Evolutionary conservation across 2,329 filamentous ascomycete species (phyloP).

Genomic region (Hypomyces rosellus): DNA sequence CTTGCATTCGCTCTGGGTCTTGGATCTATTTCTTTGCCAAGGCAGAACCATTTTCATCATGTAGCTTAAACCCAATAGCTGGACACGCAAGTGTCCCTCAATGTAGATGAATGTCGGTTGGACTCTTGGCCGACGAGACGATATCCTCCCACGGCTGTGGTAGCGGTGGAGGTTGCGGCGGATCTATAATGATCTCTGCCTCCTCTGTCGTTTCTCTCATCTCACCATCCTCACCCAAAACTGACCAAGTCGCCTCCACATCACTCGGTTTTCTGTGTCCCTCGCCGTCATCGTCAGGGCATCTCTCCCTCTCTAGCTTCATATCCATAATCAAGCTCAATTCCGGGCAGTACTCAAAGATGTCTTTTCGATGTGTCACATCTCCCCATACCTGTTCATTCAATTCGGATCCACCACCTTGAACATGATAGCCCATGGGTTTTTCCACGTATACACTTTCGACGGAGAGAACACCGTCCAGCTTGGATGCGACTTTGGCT

Average conservation of each 20-base stretch:
- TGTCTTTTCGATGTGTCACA: constrained; percentile 35
- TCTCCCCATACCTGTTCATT: constrained; percentile 42
- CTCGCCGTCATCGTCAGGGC: constrained; percentile 20
- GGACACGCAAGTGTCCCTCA: no score
- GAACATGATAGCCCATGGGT: constrained; percentile 50
- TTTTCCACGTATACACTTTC: constrained; percentile 44
- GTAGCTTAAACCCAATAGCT: no score
- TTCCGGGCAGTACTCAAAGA: constrained; percentile 52
- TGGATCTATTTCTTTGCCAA: no score
- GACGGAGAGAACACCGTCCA: constrained; percentile 39
- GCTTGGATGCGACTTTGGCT: constrained; percentile 38
- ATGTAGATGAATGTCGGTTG: no score
- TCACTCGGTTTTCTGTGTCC: neutral
- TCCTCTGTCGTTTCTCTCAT: neutral
- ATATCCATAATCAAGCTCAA: constrained; percentile 50
- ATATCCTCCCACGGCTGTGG: constrained; percentile 10
- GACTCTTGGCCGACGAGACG: neutral
- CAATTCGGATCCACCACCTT: constrained; percentile 36
- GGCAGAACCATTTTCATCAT: no score
- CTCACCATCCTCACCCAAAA: neutral
- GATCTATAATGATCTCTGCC: neutral
- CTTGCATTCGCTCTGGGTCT: no score
- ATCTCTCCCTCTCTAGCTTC: constrained; percentile 46
- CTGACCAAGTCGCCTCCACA: neutral
- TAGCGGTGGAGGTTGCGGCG: constrained; percentile 12